Percentiles rank a stretch among this genome's conserved stretches.
These are phyloP conservation scores for Astraeus odoratus DNA, from an alignment of 768 basidiomycete species.

Conservation along the genomic window DNA sequence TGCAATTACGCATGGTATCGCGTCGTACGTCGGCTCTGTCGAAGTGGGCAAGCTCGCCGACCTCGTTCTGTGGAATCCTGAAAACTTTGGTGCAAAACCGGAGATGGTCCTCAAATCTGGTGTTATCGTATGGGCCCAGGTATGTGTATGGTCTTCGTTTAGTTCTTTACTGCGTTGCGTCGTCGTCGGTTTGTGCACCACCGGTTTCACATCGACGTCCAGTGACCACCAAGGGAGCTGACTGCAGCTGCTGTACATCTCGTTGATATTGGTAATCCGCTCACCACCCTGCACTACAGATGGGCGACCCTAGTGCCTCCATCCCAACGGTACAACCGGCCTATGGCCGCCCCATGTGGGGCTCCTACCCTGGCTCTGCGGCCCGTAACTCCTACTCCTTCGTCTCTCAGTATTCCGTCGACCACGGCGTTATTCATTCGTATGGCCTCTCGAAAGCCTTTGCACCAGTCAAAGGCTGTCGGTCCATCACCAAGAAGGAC, in stretches of 20 bases:
- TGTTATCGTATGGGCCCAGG: conserved; percentile 86
- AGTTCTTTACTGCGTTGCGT: not conserved
- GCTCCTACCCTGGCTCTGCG: conserved; percentile 65
- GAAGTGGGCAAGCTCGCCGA: conserved; percentile 82
- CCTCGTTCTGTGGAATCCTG: conserved; percentile 92
- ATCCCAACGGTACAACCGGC: conserved; percentile 95
- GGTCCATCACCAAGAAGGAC: conserved; percentile 71
- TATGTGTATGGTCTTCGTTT: conserved; percentile 26
- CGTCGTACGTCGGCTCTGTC: conserved; percentile 79
- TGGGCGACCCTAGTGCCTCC: conserved; percentile 96
- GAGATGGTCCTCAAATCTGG: conserved; percentile 95
- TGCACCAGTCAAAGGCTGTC: conserved; percentile 71
- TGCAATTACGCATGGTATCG: conserved; percentile 91
- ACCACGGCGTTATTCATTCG: conserved; percentile 46
- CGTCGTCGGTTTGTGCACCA: too few relatives aligned
- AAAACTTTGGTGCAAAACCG: conserved; percentile 87
- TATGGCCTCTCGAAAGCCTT: conserved; percentile 69
- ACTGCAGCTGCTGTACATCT: too few relatives aligned
- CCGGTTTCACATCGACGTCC: too few relatives aligned
- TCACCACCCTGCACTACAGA: conserved; percentile 35
- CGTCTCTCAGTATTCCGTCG: conserved; percentile 70
- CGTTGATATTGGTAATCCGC: not conserved
- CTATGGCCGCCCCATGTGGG: conserved; percentile 92
- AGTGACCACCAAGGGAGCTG: not conserved
- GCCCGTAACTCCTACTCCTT: conserved; percentile 82